Base-by-base conservation (phyloP, 108 stramenopile species). In the Aureococcus anophagefferens region DNA sequence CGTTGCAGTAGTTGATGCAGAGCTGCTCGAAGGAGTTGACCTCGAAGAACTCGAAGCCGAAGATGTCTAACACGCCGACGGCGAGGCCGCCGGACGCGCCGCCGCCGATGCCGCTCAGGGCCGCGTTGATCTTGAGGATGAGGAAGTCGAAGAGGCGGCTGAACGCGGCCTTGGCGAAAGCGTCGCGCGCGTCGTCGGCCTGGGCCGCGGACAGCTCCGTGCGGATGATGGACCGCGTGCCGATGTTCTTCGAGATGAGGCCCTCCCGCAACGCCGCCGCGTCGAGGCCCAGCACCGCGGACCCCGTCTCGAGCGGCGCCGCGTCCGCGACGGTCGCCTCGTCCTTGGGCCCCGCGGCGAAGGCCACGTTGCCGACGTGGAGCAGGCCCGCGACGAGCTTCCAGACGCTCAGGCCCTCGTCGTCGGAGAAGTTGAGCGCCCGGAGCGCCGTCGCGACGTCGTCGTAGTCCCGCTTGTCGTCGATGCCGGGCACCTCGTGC, bases 341-440 rank as follows among this genome's bases (percentile, higher is more conserved):
- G 46, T 83, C 86, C n/a, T 21, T 28, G 9, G 21, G 73, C 34
- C 44, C 64, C 46, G 82, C 87, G 40, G 88, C 85, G 68, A 94
- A 94, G 15, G 81, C 72, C 34, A 98, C 81, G 70, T 96, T 93
- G 30, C 93, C 96, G 35, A 98, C 67, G 75, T 98, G 93, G 46
- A 98, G 81, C n/a, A 95, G 89, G 28, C 86, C 94, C 15, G 94
- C 91, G 44, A 89, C 81, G 62, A 94, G 76, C 16, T 77, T 77
- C 80, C 96, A 83, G 0, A 97, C 71, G 28, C 70, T 69, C 16
- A 77, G 66, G 63, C 82, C 85, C 45, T 92, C 86, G 11, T 83
- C 85, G 31, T 76, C 65, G 0, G 62, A 30, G 33, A 94, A 40
- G 37, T 40, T 11, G 7, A 40, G 37, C 7, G 37, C 37, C 11